Conservation (phyloP, 768 basidiomycete genomes). For the Lactifluus subvellereus region DNA sequence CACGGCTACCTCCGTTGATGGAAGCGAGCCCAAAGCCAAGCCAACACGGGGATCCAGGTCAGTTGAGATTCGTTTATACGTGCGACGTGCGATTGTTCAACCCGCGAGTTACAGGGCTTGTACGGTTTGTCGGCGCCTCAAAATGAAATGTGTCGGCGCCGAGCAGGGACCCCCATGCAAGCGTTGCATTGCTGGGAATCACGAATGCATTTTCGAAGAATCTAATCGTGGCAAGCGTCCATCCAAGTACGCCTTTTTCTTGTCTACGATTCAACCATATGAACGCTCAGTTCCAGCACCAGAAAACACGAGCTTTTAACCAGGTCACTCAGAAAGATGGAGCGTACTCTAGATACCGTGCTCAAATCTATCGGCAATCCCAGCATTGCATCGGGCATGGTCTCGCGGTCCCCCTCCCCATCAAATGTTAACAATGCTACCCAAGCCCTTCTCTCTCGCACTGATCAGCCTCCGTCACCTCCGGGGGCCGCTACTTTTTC, state of each 20-base stretch:
- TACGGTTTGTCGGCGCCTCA: slow-evolving; percentile 84
- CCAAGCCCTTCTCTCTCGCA: slow-evolving; percentile 21
- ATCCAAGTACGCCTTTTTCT: slow-evolving; percentile 52
- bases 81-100: slow-evolving; percentile 21
- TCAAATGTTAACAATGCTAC: slow-evolving; percentile 26
- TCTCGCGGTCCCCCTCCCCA: slow-evolving; percentile 78
- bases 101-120: slow-evolving; percentile 58
- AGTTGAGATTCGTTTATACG: slow-evolving; percentile 1
- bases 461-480: slow-evolving; percentile 17
- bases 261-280: slow-evolving; percentile 20
- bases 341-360: slow-evolving; percentile 87
- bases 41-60: slow-evolving; percentile 82
- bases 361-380: slow-evolving; percentile 85
- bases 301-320: slow-evolving; percentile 84
- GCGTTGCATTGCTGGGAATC: slow-evolving; percentile 68
- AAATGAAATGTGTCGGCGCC: slow-evolving; percentile 91
- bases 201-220: slow-evolving; percentile 96
- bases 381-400: slow-evolving; percentile 67
- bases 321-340: slow-evolving; percentile 83
- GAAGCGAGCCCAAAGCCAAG: slow-evolving; percentile 65
- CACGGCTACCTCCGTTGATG: slow-evolving; percentile 45
- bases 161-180: slow-evolving; percentile 91
- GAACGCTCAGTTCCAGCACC: slow-evolving; percentile 31
- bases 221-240: slow-evolving; percentile 91
- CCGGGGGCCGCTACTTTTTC: slow-evolving; percentile 8